A percentile compares a stretch with the other conserved stretches of the same genome.
Conservation (phyloP, 495 filamentous ascomycete species). For the Amphirosellinia nigrospora region DNA sequence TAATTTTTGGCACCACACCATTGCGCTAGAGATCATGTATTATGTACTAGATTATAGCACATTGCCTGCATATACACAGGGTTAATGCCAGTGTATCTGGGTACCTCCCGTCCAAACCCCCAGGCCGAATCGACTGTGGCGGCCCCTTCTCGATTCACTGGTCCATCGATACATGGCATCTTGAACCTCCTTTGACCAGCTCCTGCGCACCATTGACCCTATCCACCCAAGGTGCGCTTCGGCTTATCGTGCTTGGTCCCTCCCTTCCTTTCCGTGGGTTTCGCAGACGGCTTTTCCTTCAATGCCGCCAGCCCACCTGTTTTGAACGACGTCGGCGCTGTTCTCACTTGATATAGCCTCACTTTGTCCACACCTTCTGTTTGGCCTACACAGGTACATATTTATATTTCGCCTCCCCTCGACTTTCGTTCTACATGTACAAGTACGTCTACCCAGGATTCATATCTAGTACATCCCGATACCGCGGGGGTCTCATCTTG, state of each 20-base stretch:
- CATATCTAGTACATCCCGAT: neutral
- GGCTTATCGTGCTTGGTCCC: neutral
- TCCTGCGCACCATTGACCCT: conserved; percentile 12
- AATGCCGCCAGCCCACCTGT: conserved; percentile 7
- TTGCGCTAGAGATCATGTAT: neutral
- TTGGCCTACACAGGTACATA: conserved; percentile 12
- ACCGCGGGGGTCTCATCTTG: neutral
- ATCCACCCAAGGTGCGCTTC: conserved; percentile 4
- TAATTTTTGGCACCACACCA: too few relatives aligned
- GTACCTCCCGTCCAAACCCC: neutral
- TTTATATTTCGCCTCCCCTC: neutral
- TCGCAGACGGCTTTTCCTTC: conserved; percentile 9
- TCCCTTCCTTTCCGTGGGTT: neutral
- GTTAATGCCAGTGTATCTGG: neutral
- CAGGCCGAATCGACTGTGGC: neutral
- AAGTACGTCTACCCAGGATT: conserved; percentile 20
- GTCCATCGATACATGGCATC: conserved; percentile 23
- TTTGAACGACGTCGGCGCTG: conserved; percentile 18
- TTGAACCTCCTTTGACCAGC: conserved; percentile 28
- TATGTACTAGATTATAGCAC: neutral
- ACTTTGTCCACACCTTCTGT: conserved; percentile 9
- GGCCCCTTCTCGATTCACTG: conserved; percentile 16
- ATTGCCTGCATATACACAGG: conserved; percentile 6
- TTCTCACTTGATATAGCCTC: conserved; percentile 16
- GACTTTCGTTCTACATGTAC: conserved; percentile 24